Conservation (phyloP, 257 asterid genomes). For the Paulownia fortunei region DNA sequence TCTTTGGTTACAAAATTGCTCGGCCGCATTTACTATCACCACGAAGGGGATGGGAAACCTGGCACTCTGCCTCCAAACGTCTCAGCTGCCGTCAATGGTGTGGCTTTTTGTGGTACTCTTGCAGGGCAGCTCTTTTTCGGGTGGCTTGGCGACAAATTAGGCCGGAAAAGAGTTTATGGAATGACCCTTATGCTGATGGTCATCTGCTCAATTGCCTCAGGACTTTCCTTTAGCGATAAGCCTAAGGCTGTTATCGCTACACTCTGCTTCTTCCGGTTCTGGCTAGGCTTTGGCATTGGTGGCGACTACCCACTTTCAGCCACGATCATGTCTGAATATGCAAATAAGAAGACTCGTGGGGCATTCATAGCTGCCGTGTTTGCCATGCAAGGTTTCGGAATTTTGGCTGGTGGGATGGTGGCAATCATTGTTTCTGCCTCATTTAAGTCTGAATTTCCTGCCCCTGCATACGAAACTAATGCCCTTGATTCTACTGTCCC, state of each 20-base stretch:
- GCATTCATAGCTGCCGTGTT: constrained; percentile 79
- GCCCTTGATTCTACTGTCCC: constrained; percentile 48
- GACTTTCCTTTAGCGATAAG: constrained; percentile 51
- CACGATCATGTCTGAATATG: constrained; percentile 77
- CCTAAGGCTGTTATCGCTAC: constrained; percentile 66
- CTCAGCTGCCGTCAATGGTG: constrained; percentile 59
- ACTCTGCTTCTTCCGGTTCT: constrained; percentile 72
- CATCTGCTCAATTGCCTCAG: constrained; percentile 58
- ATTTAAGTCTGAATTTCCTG: constrained; percentile 43
- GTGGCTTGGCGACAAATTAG: constrained; percentile 75
- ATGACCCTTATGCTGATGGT: constrained; percentile 67
- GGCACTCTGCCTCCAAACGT: constrained; percentile 55
- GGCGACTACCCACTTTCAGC: constrained; percentile 83
- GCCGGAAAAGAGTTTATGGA: constrained; percentile 70
- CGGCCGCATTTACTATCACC: constrained; percentile 61
- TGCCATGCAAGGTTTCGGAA: constrained; percentile 83
- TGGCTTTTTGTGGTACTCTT: constrained; percentile 69
- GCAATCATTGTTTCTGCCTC: constrained; percentile 47
- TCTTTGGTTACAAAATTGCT: constrained; percentile 49
- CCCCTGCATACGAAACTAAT: constrained; percentile 38
- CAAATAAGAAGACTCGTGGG: constrained; percentile 71
- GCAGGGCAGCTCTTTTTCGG: constrained; percentile 75
- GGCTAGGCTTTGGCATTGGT: constrained; percentile 81
- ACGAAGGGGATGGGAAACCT: constrained; percentile 29
- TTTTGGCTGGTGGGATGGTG: constrained; percentile 58